These are phyloP conservation scores for Euclidium syriacum DNA, from an alignment of 345 rosid species.

Conservation along the genomic window DNA sequence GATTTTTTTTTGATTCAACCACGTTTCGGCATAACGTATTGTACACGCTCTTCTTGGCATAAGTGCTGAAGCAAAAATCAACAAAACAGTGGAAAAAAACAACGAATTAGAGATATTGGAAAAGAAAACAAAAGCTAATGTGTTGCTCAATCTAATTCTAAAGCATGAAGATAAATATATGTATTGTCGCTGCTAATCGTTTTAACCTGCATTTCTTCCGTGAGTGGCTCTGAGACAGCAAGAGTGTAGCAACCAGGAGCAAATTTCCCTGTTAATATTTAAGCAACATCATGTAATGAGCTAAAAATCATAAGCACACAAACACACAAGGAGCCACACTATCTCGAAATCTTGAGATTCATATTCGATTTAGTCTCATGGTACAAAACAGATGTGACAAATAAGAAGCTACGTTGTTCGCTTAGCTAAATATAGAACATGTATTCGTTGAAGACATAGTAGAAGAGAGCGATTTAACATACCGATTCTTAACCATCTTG, in stretches of 20 bases:
- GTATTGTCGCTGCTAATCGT: not conserved
- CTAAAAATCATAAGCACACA: not conserved
- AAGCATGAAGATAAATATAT: not conserved
- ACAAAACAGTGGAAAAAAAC: not conserved
- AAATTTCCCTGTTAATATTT: slow-evolving; percentile 55
- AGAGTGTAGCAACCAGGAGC: slow-evolving; percentile 88
- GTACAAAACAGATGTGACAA: not conserved
- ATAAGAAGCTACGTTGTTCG: not conserved
- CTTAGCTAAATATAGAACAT: not conserved
- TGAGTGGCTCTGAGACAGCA: slow-evolving; percentile 72
- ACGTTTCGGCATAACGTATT: slow-evolving; percentile 69
- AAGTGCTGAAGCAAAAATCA: slow-evolving; percentile 42
- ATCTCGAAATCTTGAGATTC: not conserved
- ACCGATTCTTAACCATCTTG: slow-evolving; percentile 96
- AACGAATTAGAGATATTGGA: not conserved
- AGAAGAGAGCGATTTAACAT: slow-evolving; percentile 17
- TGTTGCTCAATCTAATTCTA: not conserved
- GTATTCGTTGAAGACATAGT: not conserved
- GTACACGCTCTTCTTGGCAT: slow-evolving; percentile 80
- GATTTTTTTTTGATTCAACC: slow-evolving; percentile 21
- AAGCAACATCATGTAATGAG: not conserved
- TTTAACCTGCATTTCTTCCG: slow-evolving; percentile 79
- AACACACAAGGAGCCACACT: not conserved
- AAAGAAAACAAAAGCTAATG: not conserved
- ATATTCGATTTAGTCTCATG: not conserved